Conservation (phyloP, 2,329 filamentous ascomycete species). For the Amauroascus niger region DNA sequence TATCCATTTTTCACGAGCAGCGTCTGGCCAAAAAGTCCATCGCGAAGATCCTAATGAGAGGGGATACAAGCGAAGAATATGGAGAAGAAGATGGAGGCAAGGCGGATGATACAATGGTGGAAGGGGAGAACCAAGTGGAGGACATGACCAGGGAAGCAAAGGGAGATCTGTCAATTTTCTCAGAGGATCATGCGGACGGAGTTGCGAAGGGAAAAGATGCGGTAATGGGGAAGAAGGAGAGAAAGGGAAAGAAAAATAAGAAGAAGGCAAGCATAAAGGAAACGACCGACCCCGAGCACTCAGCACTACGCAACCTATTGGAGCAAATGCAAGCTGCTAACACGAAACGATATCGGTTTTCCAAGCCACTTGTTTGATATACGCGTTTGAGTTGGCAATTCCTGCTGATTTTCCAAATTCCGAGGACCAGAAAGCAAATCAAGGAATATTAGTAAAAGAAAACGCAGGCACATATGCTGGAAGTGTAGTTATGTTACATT, state of each 20-base stretch:
- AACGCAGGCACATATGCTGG: not conserved
- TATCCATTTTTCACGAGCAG: not conserved
- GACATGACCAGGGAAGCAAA: not conserved
- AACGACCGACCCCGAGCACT: not conserved
- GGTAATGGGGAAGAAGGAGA: not conserved
- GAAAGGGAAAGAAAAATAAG: not conserved
- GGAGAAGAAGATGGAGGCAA: not conserved
- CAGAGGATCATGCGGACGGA: not conserved
- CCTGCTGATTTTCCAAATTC: not conserved
- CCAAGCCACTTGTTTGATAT: not conserved
- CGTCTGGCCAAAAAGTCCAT: not conserved
- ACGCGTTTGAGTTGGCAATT: not conserved
- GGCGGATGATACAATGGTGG: too few relatives aligned
- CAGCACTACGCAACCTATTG: not conserved
- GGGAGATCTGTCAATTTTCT: not conserved
- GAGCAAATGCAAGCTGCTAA: not conserved
- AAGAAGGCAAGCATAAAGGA: not conserved
- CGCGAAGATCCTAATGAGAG: not conserved
- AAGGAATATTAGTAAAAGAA: not conserved
- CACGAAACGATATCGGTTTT: not conserved
- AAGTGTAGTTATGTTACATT: not conserved
- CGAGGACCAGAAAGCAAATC: not conserved
- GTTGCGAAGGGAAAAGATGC: not conserved
- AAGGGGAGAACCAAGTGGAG: not conserved
- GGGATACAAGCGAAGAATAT: not conserved